phyloP scores from a whole-genome alignment of 441 rosid species.

The Hura crepitans region DNA sequence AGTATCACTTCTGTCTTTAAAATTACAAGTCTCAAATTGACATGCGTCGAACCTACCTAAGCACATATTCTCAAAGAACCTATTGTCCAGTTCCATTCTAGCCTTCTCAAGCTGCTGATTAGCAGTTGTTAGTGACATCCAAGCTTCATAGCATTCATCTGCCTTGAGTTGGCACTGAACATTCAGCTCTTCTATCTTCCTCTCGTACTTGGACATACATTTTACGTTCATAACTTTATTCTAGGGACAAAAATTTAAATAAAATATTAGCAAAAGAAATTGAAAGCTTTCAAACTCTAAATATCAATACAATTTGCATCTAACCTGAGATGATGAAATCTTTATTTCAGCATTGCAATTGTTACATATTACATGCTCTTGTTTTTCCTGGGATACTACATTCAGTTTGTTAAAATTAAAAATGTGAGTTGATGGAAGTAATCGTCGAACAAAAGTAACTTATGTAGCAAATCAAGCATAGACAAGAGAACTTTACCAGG shows the following conservation, averaged over 20 bases:
- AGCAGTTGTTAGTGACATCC: slow-evolving; percentile 78
- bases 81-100: slow-evolving; percentile 70
- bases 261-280: slow-evolving; percentile 6
- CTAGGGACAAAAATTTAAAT: slow-evolving; percentile 32
- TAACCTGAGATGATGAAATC: slow-evolving; percentile 56
- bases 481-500: slow-evolving; percentile 33
- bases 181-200: slow-evolving; percentile 63
- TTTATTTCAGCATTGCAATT: slow-evolving; percentile 58
- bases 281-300: not conserved
- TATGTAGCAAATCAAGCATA: slow-evolving; percentile 1
- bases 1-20: not conserved
- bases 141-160: slow-evolving; percentile 82
- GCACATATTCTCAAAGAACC: slow-evolving; percentile 47
- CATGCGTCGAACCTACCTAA: slow-evolving; percentile 45
- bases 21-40: not conserved
- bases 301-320: slow-evolving; percentile 10
- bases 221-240: slow-evolving; percentile 54
- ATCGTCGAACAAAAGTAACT: not conserved
- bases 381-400: slow-evolving; percentile 14
- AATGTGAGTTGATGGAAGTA: slow-evolving; percentile 2
- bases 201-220: slow-evolving; percentile 62
- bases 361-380: slow-evolving; percentile 50
- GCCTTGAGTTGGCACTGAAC: slow-evolving; percentile 53
- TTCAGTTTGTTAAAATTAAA: slow-evolving; percentile 14
- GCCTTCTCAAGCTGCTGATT: slow-evolving; percentile 69